Conservation (phyloP, 164 flowering plant genomes). For the Umbellularia californica region DNA sequence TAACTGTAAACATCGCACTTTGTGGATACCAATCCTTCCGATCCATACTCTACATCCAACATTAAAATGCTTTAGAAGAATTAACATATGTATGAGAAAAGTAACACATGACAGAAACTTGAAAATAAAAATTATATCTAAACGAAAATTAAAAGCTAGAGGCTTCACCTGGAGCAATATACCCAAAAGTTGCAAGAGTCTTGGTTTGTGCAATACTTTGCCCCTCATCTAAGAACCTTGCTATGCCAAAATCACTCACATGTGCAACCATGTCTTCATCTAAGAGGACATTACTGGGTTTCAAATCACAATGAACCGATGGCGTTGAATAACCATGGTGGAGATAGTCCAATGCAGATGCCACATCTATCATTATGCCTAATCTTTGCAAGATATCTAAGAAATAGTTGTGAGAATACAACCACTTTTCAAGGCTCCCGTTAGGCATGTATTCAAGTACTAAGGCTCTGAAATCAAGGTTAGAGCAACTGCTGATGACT, state of each 20-base stretch:
- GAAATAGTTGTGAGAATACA: background rate
- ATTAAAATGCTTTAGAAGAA: too few species aligned
- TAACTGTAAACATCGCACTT: too few species aligned
- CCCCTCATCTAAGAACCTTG: slow-evolving; percentile 15
- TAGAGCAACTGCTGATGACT: background rate
- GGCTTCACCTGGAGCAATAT: background rate
- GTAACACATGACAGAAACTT: too few species aligned
- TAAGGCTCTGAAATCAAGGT: background rate
- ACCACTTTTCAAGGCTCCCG: background rate
- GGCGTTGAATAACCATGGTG: slow-evolving; percentile 21
- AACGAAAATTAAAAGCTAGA: background rate
- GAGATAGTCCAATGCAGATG: slow-evolving; percentile 29
- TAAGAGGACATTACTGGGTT: slow-evolving; percentile 33
- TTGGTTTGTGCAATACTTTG: background rate
- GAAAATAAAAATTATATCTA: too few species aligned
- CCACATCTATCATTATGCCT: slow-evolving; percentile 29
- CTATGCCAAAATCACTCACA: slow-evolving; percentile 29
- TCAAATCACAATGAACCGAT: slow-evolving; percentile 29
- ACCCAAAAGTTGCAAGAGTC: background rate
- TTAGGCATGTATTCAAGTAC: background rate
- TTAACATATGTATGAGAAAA: too few species aligned
- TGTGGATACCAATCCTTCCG: too few species aligned
- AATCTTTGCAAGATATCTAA: slow-evolving; percentile 11
- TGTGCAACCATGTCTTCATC: slow-evolving; percentile 13
- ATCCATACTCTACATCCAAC: too few species aligned